Conservation (phyloP, 192 early-diverging fungal species). For the Bifiguratus adelaidae region DNA sequence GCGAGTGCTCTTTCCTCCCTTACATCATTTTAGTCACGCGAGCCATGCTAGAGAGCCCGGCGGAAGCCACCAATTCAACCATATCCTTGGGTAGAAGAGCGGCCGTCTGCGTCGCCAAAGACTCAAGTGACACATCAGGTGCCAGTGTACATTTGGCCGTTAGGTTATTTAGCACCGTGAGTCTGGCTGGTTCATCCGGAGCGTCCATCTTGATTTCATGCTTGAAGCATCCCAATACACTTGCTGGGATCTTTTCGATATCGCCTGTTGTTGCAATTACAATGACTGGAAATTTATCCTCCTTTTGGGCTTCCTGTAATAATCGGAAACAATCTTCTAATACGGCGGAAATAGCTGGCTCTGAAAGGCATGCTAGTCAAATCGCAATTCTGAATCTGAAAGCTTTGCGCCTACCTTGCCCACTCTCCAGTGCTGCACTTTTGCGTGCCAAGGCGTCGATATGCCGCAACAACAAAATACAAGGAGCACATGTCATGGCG, state of each 20-base stretch:
- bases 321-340: slow-evolving; percentile 48
- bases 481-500: slow-evolving; percentile 65
- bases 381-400: neutral
- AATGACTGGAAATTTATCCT: slow-evolving; percentile 57
- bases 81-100: slow-evolving; percentile 84
- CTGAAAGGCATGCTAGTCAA: slow-evolving; percentile 2
- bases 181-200: slow-evolving; percentile 57
- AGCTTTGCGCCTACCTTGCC: slow-evolving; percentile 26
- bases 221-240: slow-evolving; percentile 66
- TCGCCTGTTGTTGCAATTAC: slow-evolving; percentile 71
- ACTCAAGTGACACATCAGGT: slow-evolving; percentile 62
- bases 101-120: slow-evolving; percentile 85
- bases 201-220: slow-evolving; percentile 63
- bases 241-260: slow-evolving; percentile 68
- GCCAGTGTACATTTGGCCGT: slow-evolving; percentile 44
- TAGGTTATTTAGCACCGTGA: slow-evolving; percentile 50
- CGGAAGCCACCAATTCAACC: slow-evolving; percentile 59
- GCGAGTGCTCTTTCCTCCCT: neutral
- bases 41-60: slow-evolving; percentile 52
- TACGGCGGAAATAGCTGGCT: slow-evolving; percentile 40
- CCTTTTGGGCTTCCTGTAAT: slow-evolving; percentile 19
- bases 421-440: slow-evolving; percentile 41
- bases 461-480: slow-evolving; percentile 68
- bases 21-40: slow-evolving; percentile 39
- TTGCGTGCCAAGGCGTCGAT: slow-evolving; percentile 68